These are phyloP conservation scores for Stachybotrys echinatus DNA, from an alignment of 2,329 filamentous ascomycete genomes.

Conservation along the genomic window DNA sequence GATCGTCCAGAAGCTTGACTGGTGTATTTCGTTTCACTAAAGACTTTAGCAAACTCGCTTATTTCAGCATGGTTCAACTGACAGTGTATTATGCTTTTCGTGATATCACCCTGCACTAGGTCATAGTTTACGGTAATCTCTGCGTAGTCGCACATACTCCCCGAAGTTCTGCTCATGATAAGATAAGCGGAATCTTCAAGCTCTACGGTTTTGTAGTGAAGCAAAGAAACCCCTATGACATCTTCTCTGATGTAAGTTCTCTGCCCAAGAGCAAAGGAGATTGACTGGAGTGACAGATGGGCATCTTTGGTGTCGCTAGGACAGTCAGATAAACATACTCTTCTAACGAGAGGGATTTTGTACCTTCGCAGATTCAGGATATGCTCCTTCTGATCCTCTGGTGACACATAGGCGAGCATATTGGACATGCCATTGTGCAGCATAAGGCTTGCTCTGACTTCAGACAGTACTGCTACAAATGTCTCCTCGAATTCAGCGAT, in stretches of 20 bases:
- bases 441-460: background rate
- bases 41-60: background rate
- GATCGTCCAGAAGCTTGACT: background rate
- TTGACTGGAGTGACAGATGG: background rate
- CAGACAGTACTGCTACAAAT: background rate
- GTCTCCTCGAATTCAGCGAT: background rate
- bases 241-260: background rate
- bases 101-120: background rate
- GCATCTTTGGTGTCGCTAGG: background rate
- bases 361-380: slow-evolving; percentile 1
- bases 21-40: background rate
- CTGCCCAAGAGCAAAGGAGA: background rate
- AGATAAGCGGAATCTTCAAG: background rate
- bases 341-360: background rate
- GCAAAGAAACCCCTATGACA: background rate
- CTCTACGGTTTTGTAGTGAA: slow-evolving; percentile 1
- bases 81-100: background rate
- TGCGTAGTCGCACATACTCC: background rate
- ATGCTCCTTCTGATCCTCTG: background rate
- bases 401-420: background rate
- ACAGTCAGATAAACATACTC: background rate
- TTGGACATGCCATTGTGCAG: background rate
- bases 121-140: background rate
- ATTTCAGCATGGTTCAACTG: background rate
- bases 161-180: background rate